These are phyloP conservation scores for Petrea volubilis DNA, from an alignment of 257 asterid genomes.

Conservation along the genomic window DNA sequence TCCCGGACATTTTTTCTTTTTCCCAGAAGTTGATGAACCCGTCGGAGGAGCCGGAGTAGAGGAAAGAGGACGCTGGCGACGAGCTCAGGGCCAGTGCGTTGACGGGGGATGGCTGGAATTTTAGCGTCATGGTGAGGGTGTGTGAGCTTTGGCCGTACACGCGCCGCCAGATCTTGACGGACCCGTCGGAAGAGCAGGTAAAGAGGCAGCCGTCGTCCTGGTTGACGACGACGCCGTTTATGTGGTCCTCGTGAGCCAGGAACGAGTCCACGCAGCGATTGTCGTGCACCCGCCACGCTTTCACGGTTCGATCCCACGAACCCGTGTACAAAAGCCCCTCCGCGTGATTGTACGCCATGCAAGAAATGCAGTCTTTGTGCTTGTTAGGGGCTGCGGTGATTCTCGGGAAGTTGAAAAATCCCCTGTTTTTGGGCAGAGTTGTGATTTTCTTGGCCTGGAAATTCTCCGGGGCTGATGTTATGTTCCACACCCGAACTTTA, in stretches of 20 bases:
- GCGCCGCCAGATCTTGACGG: conserved; percentile 77
- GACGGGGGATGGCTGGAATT: conserved; percentile 76
- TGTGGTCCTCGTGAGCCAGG: conserved; percentile 65
- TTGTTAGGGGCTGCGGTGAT: not conserved
- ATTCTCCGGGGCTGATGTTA: conserved; percentile 31
- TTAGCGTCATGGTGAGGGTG: conserved; percentile 73
- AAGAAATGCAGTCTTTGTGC: conserved; percentile 64
- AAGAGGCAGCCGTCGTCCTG: conserved; percentile 80
- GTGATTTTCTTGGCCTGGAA: conserved; percentile 54
- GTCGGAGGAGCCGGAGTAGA: conserved; percentile 88
- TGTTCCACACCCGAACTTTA: conserved; percentile 60
- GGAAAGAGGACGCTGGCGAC: conserved; percentile 45
- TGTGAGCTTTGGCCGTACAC: conserved; percentile 83
- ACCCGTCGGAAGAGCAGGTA: conserved; percentile 79
- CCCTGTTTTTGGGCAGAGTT: conserved; percentile 43
- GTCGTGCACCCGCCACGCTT: conserved; percentile 67
- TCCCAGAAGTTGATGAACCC: conserved; percentile 95
- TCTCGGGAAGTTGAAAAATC: conserved; percentile 32
- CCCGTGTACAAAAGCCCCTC: conserved; percentile 85
- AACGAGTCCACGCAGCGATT: conserved; percentile 67
- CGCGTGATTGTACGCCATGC: conserved; percentile 85
- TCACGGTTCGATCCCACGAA: conserved; percentile 69
- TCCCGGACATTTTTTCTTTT: conserved; percentile 68
- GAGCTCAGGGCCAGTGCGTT: conserved; percentile 61
- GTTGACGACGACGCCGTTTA: conserved; percentile 59